Evolutionary conservation across 2,329 filamentous ascomycete species (phyloP).

Genomic region (Claviceps purpurea): DNA sequence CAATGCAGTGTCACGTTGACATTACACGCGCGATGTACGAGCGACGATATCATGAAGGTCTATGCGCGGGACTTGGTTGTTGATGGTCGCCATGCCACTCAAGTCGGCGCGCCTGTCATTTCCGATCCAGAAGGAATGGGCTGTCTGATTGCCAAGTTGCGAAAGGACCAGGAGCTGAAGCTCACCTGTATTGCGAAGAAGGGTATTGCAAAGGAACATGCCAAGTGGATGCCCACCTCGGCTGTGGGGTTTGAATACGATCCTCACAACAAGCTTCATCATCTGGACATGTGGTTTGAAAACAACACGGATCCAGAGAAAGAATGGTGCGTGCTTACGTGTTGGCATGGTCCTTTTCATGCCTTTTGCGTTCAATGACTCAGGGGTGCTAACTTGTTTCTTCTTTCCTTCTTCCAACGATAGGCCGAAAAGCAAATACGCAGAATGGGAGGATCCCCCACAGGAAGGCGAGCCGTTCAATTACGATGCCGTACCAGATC

Average conservation of each 20-base stretch:
- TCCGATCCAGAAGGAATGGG: constrained; percentile 71
- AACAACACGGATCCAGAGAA: constrained; percentile 52
- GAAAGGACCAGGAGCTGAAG: constrained; percentile 78
- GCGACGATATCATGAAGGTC: constrained; percentile 82
- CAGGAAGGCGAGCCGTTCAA: constrained; percentile 80
- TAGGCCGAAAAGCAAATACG: constrained; percentile 72
- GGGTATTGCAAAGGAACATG: constrained; percentile 96
- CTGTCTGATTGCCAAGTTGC: constrained; percentile 77
- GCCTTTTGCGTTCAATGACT: neutral
- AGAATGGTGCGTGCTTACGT: constrained; percentile 57
- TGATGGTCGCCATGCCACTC: constrained; percentile 54
- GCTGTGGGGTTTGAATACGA: constrained; percentile 97
- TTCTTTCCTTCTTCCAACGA: neutral
- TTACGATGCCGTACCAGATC: constrained; percentile 70
- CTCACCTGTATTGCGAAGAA: constrained; percentile 93
- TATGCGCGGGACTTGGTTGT: constrained; percentile 82
- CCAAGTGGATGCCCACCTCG: constrained; percentile 89
- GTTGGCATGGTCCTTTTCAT: no score
- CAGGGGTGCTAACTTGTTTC: neutral
- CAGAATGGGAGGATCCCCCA: constrained; percentile 63
- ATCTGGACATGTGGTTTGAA: constrained; percentile 93
- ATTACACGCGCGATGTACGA: constrained; percentile 73
- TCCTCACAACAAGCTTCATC: constrained; percentile 87
- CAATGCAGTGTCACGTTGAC: constrained; percentile 76
- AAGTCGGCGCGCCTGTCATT: constrained; percentile 72